Conservation (phyloP, 495 filamentous ascomycete genomes). For the Lophiotrema nucula region DNA sequence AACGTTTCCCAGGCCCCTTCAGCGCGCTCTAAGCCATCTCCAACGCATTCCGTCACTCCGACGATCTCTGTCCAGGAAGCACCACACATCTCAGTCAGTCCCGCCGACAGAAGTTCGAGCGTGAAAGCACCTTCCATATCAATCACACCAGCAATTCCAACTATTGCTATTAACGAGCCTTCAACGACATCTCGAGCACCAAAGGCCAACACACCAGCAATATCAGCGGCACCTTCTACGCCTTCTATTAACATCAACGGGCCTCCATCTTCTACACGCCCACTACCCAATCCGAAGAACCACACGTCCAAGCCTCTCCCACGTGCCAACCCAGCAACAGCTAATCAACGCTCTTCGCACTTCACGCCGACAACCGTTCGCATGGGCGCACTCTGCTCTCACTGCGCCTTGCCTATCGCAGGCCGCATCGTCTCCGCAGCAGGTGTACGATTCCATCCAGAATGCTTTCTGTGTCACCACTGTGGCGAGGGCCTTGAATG, state of each 20-base stretch:
- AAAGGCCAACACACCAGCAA: conserved; percentile 12
- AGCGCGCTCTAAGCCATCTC: conserved; percentile 33
- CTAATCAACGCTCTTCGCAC: conserved; percentile 49
- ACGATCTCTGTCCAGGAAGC: conserved; percentile 56
- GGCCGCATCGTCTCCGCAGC: conserved; percentile 86
- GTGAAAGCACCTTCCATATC: conserved; percentile 32
- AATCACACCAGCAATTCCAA: conserved; percentile 30
- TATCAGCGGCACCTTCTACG: conserved; percentile 19
- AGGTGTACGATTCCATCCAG: conserved; percentile 79
- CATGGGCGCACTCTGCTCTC: conserved; percentile 75
- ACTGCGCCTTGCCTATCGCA: conserved; percentile 79
- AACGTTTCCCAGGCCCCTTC: conserved; percentile 38
- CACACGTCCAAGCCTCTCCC: conserved; percentile 14
- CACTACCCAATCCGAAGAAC: conserved; percentile 48
- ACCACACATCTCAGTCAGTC: conserved; percentile 44
- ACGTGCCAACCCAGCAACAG: conserved; percentile 25
- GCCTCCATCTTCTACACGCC: conserved; percentile 32
- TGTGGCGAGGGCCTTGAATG: conserved; percentile 88
- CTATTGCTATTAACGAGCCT: conserved; percentile 24
- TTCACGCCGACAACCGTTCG: conserved; percentile 50
- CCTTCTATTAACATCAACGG: conserved; percentile 23
- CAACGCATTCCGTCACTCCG: conserved; percentile 45
- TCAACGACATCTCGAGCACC: background rate
- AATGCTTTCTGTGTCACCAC: conserved; percentile 87
- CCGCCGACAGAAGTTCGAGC: conserved; percentile 7